A percentile compares a stretch with the other conserved stretches of the same genome.
These are phyloP conservation scores for Dictyostelium capitatum DNA, from an alignment of 78 protist genomes.

Conservation along the genomic window DNA sequence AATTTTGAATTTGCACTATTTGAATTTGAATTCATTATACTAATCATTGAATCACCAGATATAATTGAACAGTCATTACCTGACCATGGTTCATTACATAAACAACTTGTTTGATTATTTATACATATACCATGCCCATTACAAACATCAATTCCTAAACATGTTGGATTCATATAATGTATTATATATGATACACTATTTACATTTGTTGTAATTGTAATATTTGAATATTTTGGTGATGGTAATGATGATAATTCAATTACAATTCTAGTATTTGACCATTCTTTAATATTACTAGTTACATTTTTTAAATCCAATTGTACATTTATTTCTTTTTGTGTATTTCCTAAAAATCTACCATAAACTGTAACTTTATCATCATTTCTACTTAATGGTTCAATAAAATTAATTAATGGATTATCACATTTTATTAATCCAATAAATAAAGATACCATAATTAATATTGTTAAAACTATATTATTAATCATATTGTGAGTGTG, in stretches of 20 bases:
- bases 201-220: neutral
- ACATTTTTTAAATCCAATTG: neutral
- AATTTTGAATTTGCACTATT: no score
- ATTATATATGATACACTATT: neutral
- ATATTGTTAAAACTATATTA: no score
- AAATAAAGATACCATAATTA: neutral
- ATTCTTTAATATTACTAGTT: neutral
- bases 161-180: neutral
- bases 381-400: neutral
- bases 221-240: neutral
- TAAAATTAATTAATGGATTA: neutral
- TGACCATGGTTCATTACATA: slow-evolving; percentile 21
- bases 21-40: neutral
- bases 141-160: neutral
- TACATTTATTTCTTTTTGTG: neutral
- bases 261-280: neutral
- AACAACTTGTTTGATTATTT: neutral
- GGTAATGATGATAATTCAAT: neutral
- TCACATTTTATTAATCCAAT: neutral
- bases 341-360: slow-evolving; percentile 2
- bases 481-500: no score
- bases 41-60: neutral
- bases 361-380: neutral
- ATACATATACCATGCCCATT: neutral
- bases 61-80: slow-evolving; percentile 6